Base-by-base conservation (phyloP, 306 rosid genomes). In the Corylus americana region DNA sequence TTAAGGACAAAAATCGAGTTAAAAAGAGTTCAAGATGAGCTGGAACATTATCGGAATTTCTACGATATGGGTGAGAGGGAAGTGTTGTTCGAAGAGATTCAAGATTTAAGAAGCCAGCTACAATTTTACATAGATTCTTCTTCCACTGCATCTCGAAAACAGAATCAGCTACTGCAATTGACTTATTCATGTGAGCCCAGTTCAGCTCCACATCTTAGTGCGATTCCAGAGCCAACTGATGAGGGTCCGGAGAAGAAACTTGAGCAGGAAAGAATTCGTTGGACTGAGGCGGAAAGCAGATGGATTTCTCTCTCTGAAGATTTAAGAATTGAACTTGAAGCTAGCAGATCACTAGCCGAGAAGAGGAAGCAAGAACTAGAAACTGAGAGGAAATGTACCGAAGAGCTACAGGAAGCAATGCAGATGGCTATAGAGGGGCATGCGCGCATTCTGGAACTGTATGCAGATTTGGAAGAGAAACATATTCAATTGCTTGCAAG, bases 381-480 rank as follows among this genome's bases (percentile, higher is more conserved):
- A 82, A 89, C 90, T 62, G 99, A 96, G 88, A 90, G 83, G 83
- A 88, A 84, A 83, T 93, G 98, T 84, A 86, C 88, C 44, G 90
- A 91, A 81, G 99, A 96, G 83, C 93, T 96, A 54, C 78, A 84
- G 86, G 97, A 93, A 88, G 99, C 98, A 75, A 83, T 96, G 90
- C 96, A 86, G 53, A 72, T 86, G 84, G 99, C 99, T 54, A 88
- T 96, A 86, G 90, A 90, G 81, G 94, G 96, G 51, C 97, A 96
- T 77, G 95, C 98, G 22, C 91, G 97, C 17, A 88, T 91, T 88
- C 75, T 96, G 74, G 99, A 96, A 71, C 94, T 90, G 75, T 96
- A 91, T 83, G 99, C 97, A 50, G 99, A 96, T 86, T 90, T 96
- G 92, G 97, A 96, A 89, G 99, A 96, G 91, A 90, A 90, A 58